Evolutionary conservation across 2,329 filamentous ascomycete genomes (phyloP).

Genomic region (Lachnellula occidentalis): DNA sequence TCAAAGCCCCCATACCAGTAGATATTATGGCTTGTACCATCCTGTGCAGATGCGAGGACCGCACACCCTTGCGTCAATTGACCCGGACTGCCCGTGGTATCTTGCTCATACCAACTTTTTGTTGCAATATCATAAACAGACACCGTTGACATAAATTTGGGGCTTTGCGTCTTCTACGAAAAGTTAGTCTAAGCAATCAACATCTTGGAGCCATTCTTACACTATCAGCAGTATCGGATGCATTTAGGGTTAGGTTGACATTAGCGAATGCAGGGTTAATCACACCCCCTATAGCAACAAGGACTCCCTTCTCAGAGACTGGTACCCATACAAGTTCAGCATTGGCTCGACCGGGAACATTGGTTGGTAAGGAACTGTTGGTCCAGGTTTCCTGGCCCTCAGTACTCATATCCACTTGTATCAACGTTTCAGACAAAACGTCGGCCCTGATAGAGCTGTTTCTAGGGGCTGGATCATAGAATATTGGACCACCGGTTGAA

Average conservation of each 20-base stretch:
- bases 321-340: constrained; percentile 71
- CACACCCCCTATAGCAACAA: constrained; percentile 74
- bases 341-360: constrained; percentile 51
- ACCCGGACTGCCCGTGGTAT: constrained; percentile 57
- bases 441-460: constrained; percentile 23
- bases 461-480: constrained; percentile 17
- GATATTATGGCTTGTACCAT: constrained; percentile 70
- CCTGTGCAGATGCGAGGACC: constrained; percentile 61
- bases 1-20: constrained; percentile 74
- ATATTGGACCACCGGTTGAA: constrained; percentile 45
- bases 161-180: constrained; percentile 54
- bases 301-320: constrained; percentile 67
- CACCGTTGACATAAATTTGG: constrained; percentile 63
- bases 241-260: constrained; percentile 16
- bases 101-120: constrained; percentile 67
- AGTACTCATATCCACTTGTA: constrained; percentile 53
- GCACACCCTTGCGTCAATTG: constrained; percentile 69
- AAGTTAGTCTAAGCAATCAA: constrained; percentile 19
- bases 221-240: constrained; percentile 34
- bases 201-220: constrained; percentile 28
- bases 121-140: constrained; percentile 70
- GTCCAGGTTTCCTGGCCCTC: constrained; percentile 49
- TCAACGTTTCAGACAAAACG: constrained; percentile 48
- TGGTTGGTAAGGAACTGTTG: constrained; percentile 47
- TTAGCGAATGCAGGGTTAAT: constrained; percentile 49